A percentile compares a stretch with the other conserved stretches of the same genome.
phyloP scores from a whole-genome alignment of 371 early-diverging fungal genomes.

The Dichotomocladium elegans region DNA sequence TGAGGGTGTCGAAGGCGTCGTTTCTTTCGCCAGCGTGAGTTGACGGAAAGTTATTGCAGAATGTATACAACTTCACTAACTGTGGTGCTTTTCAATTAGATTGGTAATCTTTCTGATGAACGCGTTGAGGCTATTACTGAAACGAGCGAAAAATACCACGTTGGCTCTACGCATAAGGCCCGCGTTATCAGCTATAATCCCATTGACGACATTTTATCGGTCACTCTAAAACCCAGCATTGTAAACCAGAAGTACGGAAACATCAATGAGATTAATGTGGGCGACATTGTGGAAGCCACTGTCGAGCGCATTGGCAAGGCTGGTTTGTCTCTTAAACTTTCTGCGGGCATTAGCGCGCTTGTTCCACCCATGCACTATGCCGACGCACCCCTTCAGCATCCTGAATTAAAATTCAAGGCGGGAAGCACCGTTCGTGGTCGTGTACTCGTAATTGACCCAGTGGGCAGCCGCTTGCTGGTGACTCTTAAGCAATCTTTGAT shows the following conservation, averaged over 20 bases:
- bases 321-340: constrained; percentile 66
- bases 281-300: constrained; percentile 60
- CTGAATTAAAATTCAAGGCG: constrained; percentile 75
- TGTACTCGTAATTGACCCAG: constrained; percentile 61
- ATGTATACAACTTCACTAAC: neutral
- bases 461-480: constrained; percentile 54
- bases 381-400: constrained; percentile 70
- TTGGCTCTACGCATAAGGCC: constrained; percentile 69
- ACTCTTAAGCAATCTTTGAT: constrained; percentile 83
- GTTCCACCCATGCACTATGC: constrained; percentile 72
- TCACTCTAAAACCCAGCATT: constrained; percentile 70
- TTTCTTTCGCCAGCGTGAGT: constrained; percentile 61
- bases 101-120: constrained; percentile 72
- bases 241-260: constrained; percentile 68
- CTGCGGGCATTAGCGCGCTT: constrained; percentile 66
- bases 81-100: constrained; percentile 18
- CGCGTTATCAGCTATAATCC: constrained; percentile 79
- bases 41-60: neutral
- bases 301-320: constrained; percentile 43
- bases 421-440: constrained; percentile 67
- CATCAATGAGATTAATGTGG: constrained; percentile 66
- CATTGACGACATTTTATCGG: constrained; percentile 65
- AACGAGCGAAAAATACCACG: constrained; percentile 50
- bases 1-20: constrained; percentile 40
- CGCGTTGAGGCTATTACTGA: constrained; percentile 18